A percentile compares a stretch with the other conserved stretches of the same genome.
Evolutionary conservation across 305 asterid species (phyloP).

Genomic region (Coffea humblotiana): DNA sequence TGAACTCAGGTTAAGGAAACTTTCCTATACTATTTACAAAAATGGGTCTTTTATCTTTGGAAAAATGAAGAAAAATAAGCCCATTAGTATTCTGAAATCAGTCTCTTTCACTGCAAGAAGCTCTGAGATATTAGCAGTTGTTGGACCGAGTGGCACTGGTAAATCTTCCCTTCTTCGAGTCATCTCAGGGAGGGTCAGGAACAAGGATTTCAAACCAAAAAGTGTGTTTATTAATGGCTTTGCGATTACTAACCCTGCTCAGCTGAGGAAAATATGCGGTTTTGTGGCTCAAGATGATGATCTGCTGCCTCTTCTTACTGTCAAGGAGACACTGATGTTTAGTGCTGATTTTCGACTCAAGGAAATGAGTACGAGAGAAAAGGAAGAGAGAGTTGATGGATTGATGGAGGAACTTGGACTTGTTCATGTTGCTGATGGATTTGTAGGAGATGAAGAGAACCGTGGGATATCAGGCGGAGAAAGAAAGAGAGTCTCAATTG

Average conservation of each 20-base stretch:
- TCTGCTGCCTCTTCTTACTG: constrained; percentile 76
- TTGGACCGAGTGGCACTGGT: constrained; percentile 93
- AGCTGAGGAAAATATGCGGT: constrained; percentile 73
- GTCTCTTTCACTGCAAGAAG: constrained; percentile 69
- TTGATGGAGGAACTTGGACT: constrained; percentile 86
- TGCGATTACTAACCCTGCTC: constrained; percentile 43
- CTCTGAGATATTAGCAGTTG: constrained; percentile 68
- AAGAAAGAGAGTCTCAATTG: constrained; percentile 77
- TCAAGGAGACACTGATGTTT: constrained; percentile 68
- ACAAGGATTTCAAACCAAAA: constrained; percentile 52
- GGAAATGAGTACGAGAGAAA: constrained; percentile 40
- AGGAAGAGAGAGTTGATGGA: constrained; percentile 53
- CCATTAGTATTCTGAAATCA: constrained; percentile 57
- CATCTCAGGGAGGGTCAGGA: constrained; percentile 61
- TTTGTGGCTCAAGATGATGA: constrained; percentile 85
- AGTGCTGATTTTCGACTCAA: constrained; percentile 69
- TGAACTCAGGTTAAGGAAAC: constrained; percentile 51
- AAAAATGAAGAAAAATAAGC: constrained; percentile 33
- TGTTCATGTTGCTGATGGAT: constrained; percentile 60
- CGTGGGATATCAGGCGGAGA: constrained; percentile 92
- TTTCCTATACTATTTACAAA: constrained; percentile 53
- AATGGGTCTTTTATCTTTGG: constrained; percentile 15
- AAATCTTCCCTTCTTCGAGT: constrained; percentile 68
- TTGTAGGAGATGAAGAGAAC: constrained; percentile 78
- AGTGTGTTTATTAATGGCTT: constrained; percentile 49